Percentiles rank a stretch among this genome's conserved stretches.
Evolutionary conservation across 805 yeast species (phyloP).

Genomic region (Lachancea quebecensis): DNA sequence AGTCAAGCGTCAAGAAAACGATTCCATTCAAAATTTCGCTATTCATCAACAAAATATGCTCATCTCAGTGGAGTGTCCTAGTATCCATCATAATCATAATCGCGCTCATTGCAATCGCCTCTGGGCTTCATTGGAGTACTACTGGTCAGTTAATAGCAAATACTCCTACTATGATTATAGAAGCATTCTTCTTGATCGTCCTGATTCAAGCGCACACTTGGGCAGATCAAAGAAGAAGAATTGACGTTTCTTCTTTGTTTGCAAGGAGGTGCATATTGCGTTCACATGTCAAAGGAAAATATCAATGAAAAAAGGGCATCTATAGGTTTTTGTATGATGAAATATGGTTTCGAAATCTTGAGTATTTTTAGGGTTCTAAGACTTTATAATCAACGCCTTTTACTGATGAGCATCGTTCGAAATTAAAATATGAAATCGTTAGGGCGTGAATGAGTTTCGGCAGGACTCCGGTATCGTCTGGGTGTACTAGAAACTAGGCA

Average conservation of each 20-base stretch:
- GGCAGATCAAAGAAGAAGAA: conserved; percentile 26
- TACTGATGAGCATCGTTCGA: too few species aligned
- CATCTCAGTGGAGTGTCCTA: conserved; percentile 30
- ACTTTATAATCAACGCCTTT: too few species aligned
- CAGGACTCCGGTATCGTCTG: too few species aligned
- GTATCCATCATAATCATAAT: conserved; percentile 26
- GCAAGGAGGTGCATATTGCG: conserved; percentile 18
- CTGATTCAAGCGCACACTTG: conserved; percentile 35
- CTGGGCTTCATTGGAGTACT: conserved; percentile 33
- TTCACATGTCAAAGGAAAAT: not conserved
- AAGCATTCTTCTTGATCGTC: conserved; percentile 36
- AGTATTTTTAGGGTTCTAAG: too few species aligned
- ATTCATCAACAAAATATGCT: conserved; percentile 28
- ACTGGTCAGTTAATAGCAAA: conserved; percentile 38
- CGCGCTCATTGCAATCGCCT: conserved; percentile 30
- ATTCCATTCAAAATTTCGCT: conserved; percentile 19
- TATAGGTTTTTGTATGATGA: too few species aligned
- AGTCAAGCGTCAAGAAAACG: conserved; percentile 3
- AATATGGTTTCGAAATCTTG: too few species aligned
- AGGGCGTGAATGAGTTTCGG: too few species aligned
- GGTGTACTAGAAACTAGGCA: too few species aligned
- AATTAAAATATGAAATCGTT: too few species aligned
- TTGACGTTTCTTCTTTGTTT: conserved; percentile 19
- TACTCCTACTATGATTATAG: conserved; percentile 40
- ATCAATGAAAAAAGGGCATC: too few species aligned